Conservation (phyloP, 2,329 filamentous ascomycete genomes). For the Alternaria viburni region DNA sequence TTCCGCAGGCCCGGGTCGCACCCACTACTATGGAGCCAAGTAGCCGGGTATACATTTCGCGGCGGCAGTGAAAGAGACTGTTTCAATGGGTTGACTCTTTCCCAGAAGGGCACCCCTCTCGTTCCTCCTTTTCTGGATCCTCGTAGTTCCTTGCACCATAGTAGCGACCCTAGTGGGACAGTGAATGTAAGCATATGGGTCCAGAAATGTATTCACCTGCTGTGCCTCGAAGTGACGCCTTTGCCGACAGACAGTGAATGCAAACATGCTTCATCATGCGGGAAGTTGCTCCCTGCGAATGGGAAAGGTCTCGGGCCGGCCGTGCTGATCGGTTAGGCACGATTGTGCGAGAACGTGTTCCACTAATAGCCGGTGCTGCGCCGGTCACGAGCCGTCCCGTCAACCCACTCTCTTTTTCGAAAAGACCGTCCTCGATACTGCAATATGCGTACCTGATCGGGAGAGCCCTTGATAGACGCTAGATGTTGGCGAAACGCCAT, state of each 20-base stretch:
- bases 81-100: neutral
- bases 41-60: neutral
- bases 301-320: neutral
- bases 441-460: neutral
- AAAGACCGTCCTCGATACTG: neutral
- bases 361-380: slow-evolving; percentile 4
- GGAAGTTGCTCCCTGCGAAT: neutral
- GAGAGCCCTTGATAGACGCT: neutral
- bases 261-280: neutral
- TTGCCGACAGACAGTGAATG: neutral
- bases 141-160: neutral
- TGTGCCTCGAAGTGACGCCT: neutral
- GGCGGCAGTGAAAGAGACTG: neutral
- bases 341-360: neutral
- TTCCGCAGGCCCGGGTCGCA: neutral
- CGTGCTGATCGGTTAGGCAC: neutral
- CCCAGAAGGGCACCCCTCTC: neutral
- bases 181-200: neutral
- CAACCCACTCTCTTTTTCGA: neutral
- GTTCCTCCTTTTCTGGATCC: neutral
- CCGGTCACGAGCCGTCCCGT: slow-evolving; percentile 5
- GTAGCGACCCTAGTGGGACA: neutral
- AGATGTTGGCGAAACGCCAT: neutral
- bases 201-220: neutral
- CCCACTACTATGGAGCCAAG: neutral